Base-by-base conservation (phyloP, 1,284 basidiomycete genomes). In the Trametes versicolor region DNA sequence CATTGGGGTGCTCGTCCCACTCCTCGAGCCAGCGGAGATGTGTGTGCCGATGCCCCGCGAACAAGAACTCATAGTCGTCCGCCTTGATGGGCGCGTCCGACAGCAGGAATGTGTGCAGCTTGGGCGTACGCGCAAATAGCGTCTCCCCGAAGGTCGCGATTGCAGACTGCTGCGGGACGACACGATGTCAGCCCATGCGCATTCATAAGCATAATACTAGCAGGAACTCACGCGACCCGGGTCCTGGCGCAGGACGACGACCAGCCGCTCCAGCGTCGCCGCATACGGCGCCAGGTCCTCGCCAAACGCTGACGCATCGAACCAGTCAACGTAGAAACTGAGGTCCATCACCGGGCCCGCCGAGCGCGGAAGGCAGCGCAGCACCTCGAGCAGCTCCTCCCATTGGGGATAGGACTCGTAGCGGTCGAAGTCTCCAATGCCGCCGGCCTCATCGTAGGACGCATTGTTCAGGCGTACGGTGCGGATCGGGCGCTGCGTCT, bases 301-400 rank as follows among this genome's bases (percentile, higher is more conserved):
- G 29, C 43, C n/a, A 17, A 43, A 34, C 10, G 19, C 29, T 10
- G 25, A 32, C 55, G 45, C 45, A 23, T 57, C 55, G 3, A 57
- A 48, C 43, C 45, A 47, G 15, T 34, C 43, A 10, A 57, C 32
- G 29, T 36, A 48, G 29, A 48, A 34, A 6, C 43, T 36, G 29
- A 57, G 55, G 32, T 57, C 55, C 7, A n/a, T 36, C 3, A 57
- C 43, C n/a, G 43, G 55, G 10, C 55, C 55, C 4, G 55, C 13
- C 43, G 55, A 57, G 55, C 55, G 55, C 32, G 45, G 23, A 29
- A 57, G 43, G 45, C 55, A 57, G 25, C 5, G 7, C n/a, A 58
- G 45, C 10, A 45, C 56, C 32, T 49, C 29, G 32, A 8, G 12
- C 19, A 49, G 21, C 6, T 36, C 45, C 3, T 23, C 25, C 56